Evolutionary conservation across 805 yeast genomes (phyloP).

Genomic region (Kazachstania bromeliacearum): DNA sequence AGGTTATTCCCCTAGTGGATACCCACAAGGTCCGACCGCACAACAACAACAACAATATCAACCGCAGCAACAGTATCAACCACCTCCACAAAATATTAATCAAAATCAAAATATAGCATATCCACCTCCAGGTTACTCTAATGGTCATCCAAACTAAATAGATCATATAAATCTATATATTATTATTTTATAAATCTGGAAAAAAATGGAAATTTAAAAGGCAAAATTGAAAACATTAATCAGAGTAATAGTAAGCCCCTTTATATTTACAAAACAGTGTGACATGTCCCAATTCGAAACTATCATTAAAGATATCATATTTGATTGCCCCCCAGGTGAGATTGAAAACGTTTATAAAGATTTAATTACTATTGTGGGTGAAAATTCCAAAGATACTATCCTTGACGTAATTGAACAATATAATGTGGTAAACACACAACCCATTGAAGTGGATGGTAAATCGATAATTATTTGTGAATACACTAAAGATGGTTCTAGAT

Average conservation of each 20-base stretch:
- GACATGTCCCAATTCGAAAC: slow-evolving; percentile 15
- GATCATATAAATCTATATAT: slow-evolving; percentile 1
- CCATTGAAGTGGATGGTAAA: slow-evolving; percentile 28
- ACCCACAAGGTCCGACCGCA: not conserved
- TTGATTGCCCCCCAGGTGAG: slow-evolving; percentile 31
- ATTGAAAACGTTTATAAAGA: slow-evolving; percentile 31
- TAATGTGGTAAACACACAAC: slow-evolving; percentile 29
- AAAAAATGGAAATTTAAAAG: not conserved
- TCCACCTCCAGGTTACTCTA: no score
- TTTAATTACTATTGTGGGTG: slow-evolving; percentile 36
- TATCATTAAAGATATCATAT: slow-evolving; percentile 21
- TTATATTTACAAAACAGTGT: no score
- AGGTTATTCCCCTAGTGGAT: not conserved
- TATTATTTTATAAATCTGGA: not conserved
- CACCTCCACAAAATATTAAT: not conserved
- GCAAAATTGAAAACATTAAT: no score
- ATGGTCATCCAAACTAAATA: no score
- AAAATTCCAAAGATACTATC: slow-evolving; percentile 29
- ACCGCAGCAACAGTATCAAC: slow-evolving; percentile 1
- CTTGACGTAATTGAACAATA: slow-evolving; percentile 33
- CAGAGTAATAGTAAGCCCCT: no score
- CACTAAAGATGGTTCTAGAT: slow-evolving; percentile 45
- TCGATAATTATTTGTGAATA: slow-evolving; percentile 38
- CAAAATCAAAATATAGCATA: not conserved
- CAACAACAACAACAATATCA: slow-evolving; percentile 6